Base-by-base conservation (phyloP, 2,329 filamentous ascomycete genomes). In the Pseudogymnoascus sp. region DNA sequence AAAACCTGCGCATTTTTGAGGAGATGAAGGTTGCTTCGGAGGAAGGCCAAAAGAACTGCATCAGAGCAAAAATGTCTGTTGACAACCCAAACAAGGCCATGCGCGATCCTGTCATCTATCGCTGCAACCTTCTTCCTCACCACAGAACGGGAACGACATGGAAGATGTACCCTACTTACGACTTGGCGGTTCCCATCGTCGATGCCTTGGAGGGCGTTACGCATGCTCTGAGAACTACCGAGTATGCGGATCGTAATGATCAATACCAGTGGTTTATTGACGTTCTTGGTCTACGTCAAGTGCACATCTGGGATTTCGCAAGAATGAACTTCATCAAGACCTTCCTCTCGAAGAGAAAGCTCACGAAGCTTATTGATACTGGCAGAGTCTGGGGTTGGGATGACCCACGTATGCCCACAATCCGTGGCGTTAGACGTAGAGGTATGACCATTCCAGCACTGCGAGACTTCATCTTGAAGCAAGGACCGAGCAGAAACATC, bases 41-140 rank as follows among this genome's bases (percentile, higher is more conserved):
- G 58, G 87, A 92, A 74, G 58, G 58, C 27, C 58, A 39, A 10
- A 85, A 82, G 72, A 92, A 93, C 85, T 97, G 91, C 77, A 95
- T 99, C 67, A 89, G 94, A 64, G 94, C 94, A 63, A 97, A 95
- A 81, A 90, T 97, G 69, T 93, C 90, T 1, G 85, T 89, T 68
- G 90, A 96, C 74, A 89, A 94, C 77, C 89, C 89, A 67, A 97
- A 99, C 80, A 96, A 96, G 77, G 91, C 94, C 60, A 87, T 97
- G 84, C 85, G 94, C 67, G 94, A 99, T 74, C 94, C 94, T 10
- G 92, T 97, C 75, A 95, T 99, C 74, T 97, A 97, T 81, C 87
- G 94, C 67, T 97, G 92, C 83, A 96, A 96, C 71, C 80, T 83
- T 5, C 72, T 81, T 58, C 77, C 29, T 74, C 89, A 94, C 74